Base-by-base conservation (phyloP, 2,329 filamentous ascomycete species). In the Cercospora beticola region DNA sequence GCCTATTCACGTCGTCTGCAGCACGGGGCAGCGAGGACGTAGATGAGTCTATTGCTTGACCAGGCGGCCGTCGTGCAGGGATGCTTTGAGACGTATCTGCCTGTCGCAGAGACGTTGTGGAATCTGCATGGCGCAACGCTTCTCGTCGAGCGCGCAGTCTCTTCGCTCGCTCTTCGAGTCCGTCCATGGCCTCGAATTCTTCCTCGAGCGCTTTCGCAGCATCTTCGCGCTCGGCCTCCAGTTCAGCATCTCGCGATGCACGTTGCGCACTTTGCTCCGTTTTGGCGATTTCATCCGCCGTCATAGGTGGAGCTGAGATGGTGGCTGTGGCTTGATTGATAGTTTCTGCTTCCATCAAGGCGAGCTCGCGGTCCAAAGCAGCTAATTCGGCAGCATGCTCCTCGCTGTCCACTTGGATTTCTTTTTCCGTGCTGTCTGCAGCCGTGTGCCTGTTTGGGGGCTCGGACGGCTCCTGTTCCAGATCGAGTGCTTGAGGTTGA, bases 361-460 rank as follows among this genome's bases (percentile, higher is more conserved):
- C 90, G 65, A 97, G 89, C 64, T 97, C 92, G 2, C 91, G 91
- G 78, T 97, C 90, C 77, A 97, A 96, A 8, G 92, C 92, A 1
- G 92, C 88, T 8, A 92, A 81, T 49, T 82, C 81, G 23, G 56
- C 73, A 5, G 64, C 54, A 64, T 75, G 73, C 31, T 69, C 64
- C 4, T 70, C 70, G 21, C 74, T 71, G 12, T 71, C 69, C 9
- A 72, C 69, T 28, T 70, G 10, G 5, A 1, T 60, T 16, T 65
- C 67, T 63, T 46, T 31, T 31, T 62, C 67, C 28, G 66, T 4
- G 30, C 28, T 14, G 26, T 36, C 58, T 26, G 57, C 54, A 26
- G 5, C 14, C 9, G 16, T 10, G 18, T 18, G n/a, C 62, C 33
- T 68, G 36, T 57, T 82, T 80, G 5, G 78, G 76, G 59, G 78